A percentile compares a stretch with the other conserved stretches of the same genome.
Conservation (phyloP, 371 early-diverging fungal genomes). For the Mortierella sp. region DNA sequence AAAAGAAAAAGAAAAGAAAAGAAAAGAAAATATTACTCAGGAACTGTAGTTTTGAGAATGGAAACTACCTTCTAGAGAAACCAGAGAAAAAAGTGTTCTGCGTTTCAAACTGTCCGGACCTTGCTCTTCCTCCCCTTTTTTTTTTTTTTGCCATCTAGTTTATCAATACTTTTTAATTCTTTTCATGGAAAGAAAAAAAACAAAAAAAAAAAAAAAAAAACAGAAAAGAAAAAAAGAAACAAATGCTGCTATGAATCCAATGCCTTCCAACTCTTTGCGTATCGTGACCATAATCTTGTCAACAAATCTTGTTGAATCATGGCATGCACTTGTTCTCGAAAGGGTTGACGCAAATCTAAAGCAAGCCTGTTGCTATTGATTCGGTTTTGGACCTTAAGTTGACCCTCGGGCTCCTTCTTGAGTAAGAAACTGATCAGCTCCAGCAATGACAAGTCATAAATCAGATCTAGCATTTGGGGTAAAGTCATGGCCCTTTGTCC, state of each 20-base stretch:
- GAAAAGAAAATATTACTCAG: no score
- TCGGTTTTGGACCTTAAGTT: conserved; percentile 15
- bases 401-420: conserved; percentile 32
- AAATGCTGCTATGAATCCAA: neutral
- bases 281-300: conserved; percentile 38
- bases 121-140: neutral
- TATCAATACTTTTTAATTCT: neutral
- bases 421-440: conserved; percentile 32
- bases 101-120: no score
- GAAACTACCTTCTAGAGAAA: no score
- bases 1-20: no score
- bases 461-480: conserved; percentile 18
- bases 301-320: conserved; percentile 34
- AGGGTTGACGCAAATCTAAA: conserved; percentile 33
- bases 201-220: neutral
- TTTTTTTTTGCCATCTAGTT: no score
- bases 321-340: conserved; percentile 28
- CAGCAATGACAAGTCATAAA: conserved; percentile 33
- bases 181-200: neutral
- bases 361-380: conserved; percentile 46
- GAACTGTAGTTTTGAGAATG: no score
- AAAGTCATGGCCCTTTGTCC: no score
- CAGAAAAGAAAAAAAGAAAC: neutral
- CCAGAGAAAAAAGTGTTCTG: no score
- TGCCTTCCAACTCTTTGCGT: conserved; percentile 11